A percentile compares a stretch with the other conserved stretches of the same genome.
Evolutionary conservation across 768 basidiomycete species (phyloP).

Genomic region (Russula emetica): DNA sequence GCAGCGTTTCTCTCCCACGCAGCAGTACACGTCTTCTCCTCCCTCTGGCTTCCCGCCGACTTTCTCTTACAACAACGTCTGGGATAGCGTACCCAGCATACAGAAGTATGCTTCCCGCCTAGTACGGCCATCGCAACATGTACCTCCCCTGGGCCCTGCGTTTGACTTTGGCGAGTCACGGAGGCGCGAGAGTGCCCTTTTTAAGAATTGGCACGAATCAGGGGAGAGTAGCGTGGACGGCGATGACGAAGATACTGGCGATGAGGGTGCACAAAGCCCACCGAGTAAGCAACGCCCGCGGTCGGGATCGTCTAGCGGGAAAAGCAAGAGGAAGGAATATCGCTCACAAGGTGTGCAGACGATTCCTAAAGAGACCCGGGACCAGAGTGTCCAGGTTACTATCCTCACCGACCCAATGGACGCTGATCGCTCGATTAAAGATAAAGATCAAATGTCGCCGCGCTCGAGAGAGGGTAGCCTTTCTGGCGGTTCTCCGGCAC

Average conservation of each 20-base stretch:
- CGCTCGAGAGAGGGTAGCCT: slow-evolving; percentile 18
- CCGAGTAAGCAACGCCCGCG: slow-evolving; percentile 30
- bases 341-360: slow-evolving; percentile 71
- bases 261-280: slow-evolving; percentile 36
- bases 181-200: slow-evolving; percentile 35
- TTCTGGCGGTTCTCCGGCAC: slow-evolving; percentile 1
- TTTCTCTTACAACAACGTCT: slow-evolving; percentile 71
- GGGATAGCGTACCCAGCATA: slow-evolving; percentile 80
- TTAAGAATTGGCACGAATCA: slow-evolving; percentile 47
- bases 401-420: slow-evolving; percentile 24
- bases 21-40: slow-evolving; percentile 34
- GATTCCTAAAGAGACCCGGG: slow-evolving; percentile 47
- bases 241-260: slow-evolving; percentile 60
- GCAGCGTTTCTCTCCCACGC: slow-evolving; percentile 21
- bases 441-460: slow-evolving; percentile 19
- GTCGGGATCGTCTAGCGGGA: slow-evolving; percentile 34
- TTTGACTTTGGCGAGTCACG: slow-evolving; percentile 43
- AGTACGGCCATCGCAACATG: slow-evolving; percentile 45
- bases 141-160: slow-evolving; percentile 45
- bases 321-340: slow-evolving; percentile 52
- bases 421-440: slow-evolving; percentile 26
- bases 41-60: slow-evolving; percentile 49
- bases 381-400: slow-evolving; percentile 58
- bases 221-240: slow-evolving; percentile 78
- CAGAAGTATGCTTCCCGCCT: slow-evolving; percentile 66